phyloP scores from a whole-genome alignment of 345 rosid genomes.

The Pistacia vera region DNA sequence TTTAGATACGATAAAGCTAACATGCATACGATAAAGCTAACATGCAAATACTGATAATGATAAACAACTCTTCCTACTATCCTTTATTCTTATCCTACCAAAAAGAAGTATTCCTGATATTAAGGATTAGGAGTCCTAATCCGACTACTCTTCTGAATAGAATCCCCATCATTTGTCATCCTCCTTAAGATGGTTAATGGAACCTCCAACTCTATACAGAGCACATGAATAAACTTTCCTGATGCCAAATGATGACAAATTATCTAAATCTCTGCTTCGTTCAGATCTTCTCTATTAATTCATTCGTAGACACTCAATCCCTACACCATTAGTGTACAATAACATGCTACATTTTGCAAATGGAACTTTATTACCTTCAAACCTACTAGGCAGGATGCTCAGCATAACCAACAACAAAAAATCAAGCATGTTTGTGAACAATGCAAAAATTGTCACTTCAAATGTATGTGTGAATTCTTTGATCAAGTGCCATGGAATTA shows the following conservation, averaged over 20 bases:
- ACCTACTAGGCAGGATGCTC: constrained; percentile 32
- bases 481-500: constrained; percentile 44
- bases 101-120: no score
- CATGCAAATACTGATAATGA: no score
- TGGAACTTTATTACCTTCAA: constrained; percentile 36
- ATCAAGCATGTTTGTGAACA: constrained; percentile 30
- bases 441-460: constrained; percentile 38
- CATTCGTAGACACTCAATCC: constrained; percentile 43
- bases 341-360: constrained; percentile 39
- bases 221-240: constrained; percentile 31
- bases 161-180: constrained; percentile 27
- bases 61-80: no score
- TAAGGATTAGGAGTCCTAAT: no score
- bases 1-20: no score
- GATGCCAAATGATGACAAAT: constrained; percentile 34
- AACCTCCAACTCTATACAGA: constrained; percentile 5
- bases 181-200: constrained; percentile 38
- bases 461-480: constrained; percentile 35
- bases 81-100: no score
- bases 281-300: constrained; percentile 27
- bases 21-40: no score
- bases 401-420: constrained; percentile 24
- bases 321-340: constrained; percentile 20
- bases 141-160: no score
- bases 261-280: constrained; percentile 23